Evolutionary conservation across 2,329 filamentous ascomycete genomes (phyloP).

Genomic region (Microsporum ferrugineum): DNA sequence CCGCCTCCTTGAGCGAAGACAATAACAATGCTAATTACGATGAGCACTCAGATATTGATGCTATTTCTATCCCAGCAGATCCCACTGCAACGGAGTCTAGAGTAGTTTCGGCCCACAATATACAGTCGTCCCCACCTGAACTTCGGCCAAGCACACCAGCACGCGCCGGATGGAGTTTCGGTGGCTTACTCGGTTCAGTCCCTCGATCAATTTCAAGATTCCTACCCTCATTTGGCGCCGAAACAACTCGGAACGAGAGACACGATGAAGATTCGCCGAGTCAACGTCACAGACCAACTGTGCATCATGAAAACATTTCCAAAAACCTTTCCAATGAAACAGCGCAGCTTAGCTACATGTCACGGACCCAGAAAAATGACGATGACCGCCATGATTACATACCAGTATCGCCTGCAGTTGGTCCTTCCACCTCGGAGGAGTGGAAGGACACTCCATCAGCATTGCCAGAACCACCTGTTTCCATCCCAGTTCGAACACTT

Average conservation of each 20-base stretch:
- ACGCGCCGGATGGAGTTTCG: slow-evolving; percentile 20
- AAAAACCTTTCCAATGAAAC: slow-evolving; percentile 14
- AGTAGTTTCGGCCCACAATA: background rate
- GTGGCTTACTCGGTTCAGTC: slow-evolving; percentile 23
- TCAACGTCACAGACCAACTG: slow-evolving; percentile 5
- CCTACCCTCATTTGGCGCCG: slow-evolving; percentile 8
- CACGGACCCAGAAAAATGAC: background rate
- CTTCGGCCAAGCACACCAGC: slow-evolving; percentile 8
- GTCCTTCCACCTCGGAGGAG: background rate
- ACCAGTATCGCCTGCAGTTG: background rate
- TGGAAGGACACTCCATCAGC: background rate
- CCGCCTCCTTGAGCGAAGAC: background rate
- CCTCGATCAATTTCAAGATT: slow-evolving; percentile 22
- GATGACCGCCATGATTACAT: background rate
- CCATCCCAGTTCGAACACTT: background rate
- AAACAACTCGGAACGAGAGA: slow-evolving; percentile 12
- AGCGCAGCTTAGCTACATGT: background rate
- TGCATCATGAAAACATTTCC: background rate
- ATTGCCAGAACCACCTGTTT: background rate
- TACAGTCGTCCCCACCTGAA: background rate
- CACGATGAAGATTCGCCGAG: slow-evolving; percentile 8
- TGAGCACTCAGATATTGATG: background rate
- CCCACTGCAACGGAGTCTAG: background rate
- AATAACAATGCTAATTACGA: background rate
- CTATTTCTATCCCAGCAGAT: background rate